Evolutionary conservation across 2,329 filamentous ascomycete genomes (phyloP).

Genomic region (Pseudocercospora cruenta): DNA sequence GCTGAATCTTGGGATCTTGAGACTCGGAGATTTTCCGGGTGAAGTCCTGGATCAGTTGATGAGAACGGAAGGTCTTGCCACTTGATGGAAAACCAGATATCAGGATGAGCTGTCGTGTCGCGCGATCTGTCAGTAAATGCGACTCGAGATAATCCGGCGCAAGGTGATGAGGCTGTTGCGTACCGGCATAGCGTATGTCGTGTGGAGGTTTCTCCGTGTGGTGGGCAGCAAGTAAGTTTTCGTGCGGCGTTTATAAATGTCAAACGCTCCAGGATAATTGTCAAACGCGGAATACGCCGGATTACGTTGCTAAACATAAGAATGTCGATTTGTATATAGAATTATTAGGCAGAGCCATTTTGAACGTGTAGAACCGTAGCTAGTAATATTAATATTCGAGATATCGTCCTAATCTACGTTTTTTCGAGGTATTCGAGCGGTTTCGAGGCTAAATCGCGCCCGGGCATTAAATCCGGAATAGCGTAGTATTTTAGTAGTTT

Average conservation of each 20-base stretch:
- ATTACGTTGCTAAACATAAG: too few relatives aligned
- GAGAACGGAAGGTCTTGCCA: slow-evolving; percentile 64
- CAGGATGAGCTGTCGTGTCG: slow-evolving; percentile 32
- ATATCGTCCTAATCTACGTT: too few relatives aligned
- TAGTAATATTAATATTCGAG: too few relatives aligned
- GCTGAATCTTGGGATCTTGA: slow-evolving; percentile 50
- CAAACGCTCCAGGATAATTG: too few relatives aligned
- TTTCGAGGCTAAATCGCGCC: too few relatives aligned
- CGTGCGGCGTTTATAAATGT: background rate
- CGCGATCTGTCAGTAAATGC: background rate
- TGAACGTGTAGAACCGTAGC: too few relatives aligned
- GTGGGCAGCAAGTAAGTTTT: background rate
- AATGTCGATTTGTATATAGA: too few relatives aligned
- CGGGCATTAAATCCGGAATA: too few relatives aligned
- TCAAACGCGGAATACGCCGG: too few relatives aligned
- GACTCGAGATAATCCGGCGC: background rate
- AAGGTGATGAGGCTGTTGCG: background rate
- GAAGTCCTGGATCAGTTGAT: slow-evolving; percentile 69
- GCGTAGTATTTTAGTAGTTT: too few relatives aligned
- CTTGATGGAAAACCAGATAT: slow-evolving; percentile 56
- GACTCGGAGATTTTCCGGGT: slow-evolving; percentile 57
- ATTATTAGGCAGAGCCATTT: too few relatives aligned
- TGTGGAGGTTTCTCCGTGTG: background rate
- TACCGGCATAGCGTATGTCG: slow-evolving; percentile 13
- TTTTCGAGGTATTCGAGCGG: too few relatives aligned